Evolutionary conservation across 768 basidiomycete species (phyloP).

Genomic region (Leccinum subgranulosum): DNA sequence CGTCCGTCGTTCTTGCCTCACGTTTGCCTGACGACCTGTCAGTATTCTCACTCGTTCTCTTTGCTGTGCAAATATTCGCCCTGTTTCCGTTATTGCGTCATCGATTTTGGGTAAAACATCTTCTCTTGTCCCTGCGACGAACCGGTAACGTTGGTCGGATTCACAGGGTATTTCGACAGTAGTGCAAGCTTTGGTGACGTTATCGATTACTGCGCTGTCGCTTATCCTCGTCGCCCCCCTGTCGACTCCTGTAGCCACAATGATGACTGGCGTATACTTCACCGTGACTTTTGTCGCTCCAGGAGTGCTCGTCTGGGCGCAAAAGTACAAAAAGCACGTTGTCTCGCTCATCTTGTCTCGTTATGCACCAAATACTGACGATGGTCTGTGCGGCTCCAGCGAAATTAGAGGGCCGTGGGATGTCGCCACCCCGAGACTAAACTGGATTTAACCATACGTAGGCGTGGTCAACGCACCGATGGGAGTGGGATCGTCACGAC

Average conservation of each 20-base stretch:
- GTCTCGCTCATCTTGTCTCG: slow-evolving; percentile 4
- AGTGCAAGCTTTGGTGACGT: slow-evolving; percentile 53
- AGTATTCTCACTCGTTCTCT: slow-evolving; percentile 86
- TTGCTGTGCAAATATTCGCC: slow-evolving; percentile 81
- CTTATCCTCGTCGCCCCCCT: slow-evolving; percentile 50
- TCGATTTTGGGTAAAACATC: slow-evolving; percentile 57
- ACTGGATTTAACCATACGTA: slow-evolving; percentile 33
- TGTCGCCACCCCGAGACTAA: slow-evolving; percentile 73
- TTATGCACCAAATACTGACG: slow-evolving; percentile 12
- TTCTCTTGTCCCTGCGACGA: slow-evolving; percentile 9
- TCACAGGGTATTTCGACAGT: slow-evolving; percentile 45
- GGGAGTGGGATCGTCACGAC: slow-evolving; percentile 27
- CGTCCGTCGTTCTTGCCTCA: slow-evolving; percentile 90
- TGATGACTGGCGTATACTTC: slow-evolving; percentile 48
- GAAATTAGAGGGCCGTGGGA: slow-evolving; percentile 92
- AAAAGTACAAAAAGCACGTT: slow-evolving; percentile 81
- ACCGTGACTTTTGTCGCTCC: slow-evolving; percentile 73
- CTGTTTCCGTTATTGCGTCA: slow-evolving; percentile 77
- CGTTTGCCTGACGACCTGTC: slow-evolving; percentile 78
- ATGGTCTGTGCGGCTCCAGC: slow-evolving; percentile 39
- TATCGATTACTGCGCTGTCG: slow-evolving; percentile 46
- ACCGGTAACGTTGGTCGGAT: slow-evolving; percentile 11
- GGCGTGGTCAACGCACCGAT: slow-evolving; percentile 26
- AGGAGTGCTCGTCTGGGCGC: slow-evolving; percentile 76
- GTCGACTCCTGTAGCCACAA: slow-evolving; percentile 51